A percentile compares a stretch with the other conserved stretches of the same genome.
Conservation (phyloP, 2,329 filamentous ascomycete genomes). For the Calonectria henricotiae region DNA sequence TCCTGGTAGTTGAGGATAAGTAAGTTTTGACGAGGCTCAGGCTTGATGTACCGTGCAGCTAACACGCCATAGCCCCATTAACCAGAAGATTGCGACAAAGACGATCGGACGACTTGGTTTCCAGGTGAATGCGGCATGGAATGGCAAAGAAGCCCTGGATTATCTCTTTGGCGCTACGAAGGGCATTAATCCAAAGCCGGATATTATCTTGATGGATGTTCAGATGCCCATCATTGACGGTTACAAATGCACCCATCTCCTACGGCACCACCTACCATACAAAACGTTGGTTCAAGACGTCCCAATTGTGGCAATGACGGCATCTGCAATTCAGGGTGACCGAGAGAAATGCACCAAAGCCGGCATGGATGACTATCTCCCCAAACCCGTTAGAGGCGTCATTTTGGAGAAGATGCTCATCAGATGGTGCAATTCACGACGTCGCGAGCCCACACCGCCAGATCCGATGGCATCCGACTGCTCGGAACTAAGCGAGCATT, state of each 20-base stretch:
- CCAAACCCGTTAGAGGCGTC: constrained; percentile 81
- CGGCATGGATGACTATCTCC: constrained; percentile 84
- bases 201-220: constrained; percentile 86
- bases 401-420: constrained; percentile 81
- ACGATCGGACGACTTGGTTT: constrained; percentile 84
- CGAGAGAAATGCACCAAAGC: constrained; percentile 81
- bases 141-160: constrained; percentile 84
- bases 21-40: constrained; percentile 59
- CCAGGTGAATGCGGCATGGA: constrained; percentile 80
- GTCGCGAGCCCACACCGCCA: constrained; percentile 45
- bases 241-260: constrained; percentile 82
- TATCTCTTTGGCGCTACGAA: constrained; percentile 74
- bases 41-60: constrained; percentile 35
- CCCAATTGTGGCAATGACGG: constrained; percentile 87
- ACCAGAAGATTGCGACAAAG: constrained; percentile 83
- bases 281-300: constrained; percentile 73
- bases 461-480: constrained; percentile 61
- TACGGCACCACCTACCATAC: constrained; percentile 80
- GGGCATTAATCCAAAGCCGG: constrained; percentile 72
- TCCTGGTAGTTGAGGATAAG: constrained; percentile 90
- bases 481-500: constrained; percentile 64
- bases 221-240: constrained; percentile 86
- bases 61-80: constrained; percentile 68
- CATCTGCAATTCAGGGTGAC: constrained; percentile 84
- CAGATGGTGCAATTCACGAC: constrained; percentile 72